Base-by-base conservation (phyloP, 1,284 basidiomycete species). In the Sanghuangporus sanghuang region DNA sequence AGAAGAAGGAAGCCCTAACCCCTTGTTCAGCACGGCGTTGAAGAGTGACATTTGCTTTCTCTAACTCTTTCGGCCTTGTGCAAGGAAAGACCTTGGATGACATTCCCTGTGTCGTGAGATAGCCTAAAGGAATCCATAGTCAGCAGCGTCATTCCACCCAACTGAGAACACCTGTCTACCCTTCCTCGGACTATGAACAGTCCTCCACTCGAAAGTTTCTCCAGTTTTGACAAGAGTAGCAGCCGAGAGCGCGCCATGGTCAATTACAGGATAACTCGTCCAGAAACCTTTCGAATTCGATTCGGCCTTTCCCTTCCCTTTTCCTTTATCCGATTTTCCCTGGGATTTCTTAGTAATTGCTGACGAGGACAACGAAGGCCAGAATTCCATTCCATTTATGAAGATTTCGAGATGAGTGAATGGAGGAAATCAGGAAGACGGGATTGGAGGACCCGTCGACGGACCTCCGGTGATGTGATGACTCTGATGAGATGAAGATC, bases 21-120 rank as follows among this genome's bases (percentile, higher is more conserved):
- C 85, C 85, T 73, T 85, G 83, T 71, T 90, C 85, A 7, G 82
- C 79, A 7, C 80, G 78, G 65, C 83, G 79, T 23, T 69, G 11
- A 77, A 69, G 32, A 77, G 78, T 18, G 75, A 72, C 21, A 71
- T 70, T 5, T 75, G 70, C 11, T 69, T 64, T 35, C 64, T 65
- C 23, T 74, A 64, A 40, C 35, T 61, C 59, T 57, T 50, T 71
- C 46, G 80, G 69, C 49, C 81, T 80, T 8, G 84, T 87, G 32
- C 79, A 72, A 32, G 87, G 87, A 69, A 87, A 88, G 21, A 87
- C 73, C 44, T 78, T 75, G 1, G 76, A 68, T 11, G 75, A 69
- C 42, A 70, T 69, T 55, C 76, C 73, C 38, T 70, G 54, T 53
- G 53, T 52, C 11, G 16, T 52, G 23, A 23, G 16, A 7, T 50